Evolutionary conservation across 768 basidiomycete species (phyloP).

Genomic region (Baorangia bicolor): DNA sequence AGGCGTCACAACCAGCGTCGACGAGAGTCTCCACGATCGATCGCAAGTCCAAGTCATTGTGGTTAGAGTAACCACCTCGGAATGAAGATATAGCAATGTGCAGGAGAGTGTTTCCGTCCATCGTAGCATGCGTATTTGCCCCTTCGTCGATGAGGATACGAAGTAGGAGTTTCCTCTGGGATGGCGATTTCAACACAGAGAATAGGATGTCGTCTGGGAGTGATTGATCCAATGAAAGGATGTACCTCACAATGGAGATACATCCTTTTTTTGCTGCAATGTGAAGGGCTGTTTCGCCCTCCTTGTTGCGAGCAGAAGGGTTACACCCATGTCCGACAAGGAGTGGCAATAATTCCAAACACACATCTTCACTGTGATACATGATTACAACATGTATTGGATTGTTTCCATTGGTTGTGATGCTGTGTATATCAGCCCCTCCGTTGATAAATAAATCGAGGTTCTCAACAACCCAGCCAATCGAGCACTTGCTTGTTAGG

Average conservation of each 20-base stretch:
- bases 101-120: not conserved
- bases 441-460: not conserved
- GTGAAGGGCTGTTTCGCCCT: not conserved
- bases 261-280: not conserved
- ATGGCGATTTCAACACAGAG: not conserved
- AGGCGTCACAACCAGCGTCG: not conserved
- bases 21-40: not conserved
- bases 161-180: not conserved
- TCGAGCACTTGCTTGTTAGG: not conserved
- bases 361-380: not conserved
- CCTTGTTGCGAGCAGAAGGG: not conserved
- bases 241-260: not conserved
- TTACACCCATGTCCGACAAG: not conserved
- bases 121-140: not conserved
- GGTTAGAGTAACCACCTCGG: too few relatives aligned
- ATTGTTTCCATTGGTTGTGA: not conserved
- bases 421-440: not conserved
- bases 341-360: not conserved
- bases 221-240: not conserved
- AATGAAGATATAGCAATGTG: not conserved
- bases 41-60: rapidly evolving
- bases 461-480: not conserved
- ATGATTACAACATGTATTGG: not conserved
- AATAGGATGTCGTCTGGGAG: conserved; percentile 4
- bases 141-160: not conserved